Base-by-base conservation (phyloP, 306 rosid species). In the Lathyrus sativus region DNA sequence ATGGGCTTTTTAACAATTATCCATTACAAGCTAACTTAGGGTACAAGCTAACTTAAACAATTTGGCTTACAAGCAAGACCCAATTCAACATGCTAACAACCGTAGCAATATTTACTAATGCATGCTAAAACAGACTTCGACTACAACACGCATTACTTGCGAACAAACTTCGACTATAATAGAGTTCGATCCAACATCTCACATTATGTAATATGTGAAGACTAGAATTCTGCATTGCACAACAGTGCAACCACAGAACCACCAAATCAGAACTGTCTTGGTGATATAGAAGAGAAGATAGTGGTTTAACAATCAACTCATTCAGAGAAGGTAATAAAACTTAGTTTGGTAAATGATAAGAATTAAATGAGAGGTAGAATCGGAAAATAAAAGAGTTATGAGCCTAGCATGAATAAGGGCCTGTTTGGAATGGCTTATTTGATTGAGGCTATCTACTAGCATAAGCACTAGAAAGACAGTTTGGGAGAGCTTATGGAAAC, bases 201-300 rank as follows among this genome's bases (percentile, higher is more conserved):
- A n/a, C n/a, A n/a, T n/a, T n/a, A n/a, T n/a, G n/a, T n/a, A 56
- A 62, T 19, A 65, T 69, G 31, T 69, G 43, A 62, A 33, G 67
- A 24, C 29, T 38, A 46, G 19, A 46, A 44, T 38, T 37, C 48
- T 33, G 19, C 39, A 2, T 43, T 13, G 19, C 7, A 31, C 62
- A 55, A 26, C 62, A 57, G 22, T 56, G 49, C 33, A 26, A 26
- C 29, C 29, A 26, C 29, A 26, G 29, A 15, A 37, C 58, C 64
- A 39, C 46, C 55, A 49, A 67, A 67, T 15, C 14, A 37, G 45
- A 59, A 58, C 51, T 60, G 56, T 9, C 31, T 28, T 41, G 68
- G 28, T 39, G 43, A 59, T 50, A 39, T 19, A 60, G 5, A 64
- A 46, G 72, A 37, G 14, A 55, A 39, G 55, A 65, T 29, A 12